A percentile compares a stretch with the other conserved stretches of the same genome.
phyloP scores from a whole-genome alignment of 2,329 filamentous ascomycete genomes.

The Aspergillus oerlinghausenensis region DNA sequence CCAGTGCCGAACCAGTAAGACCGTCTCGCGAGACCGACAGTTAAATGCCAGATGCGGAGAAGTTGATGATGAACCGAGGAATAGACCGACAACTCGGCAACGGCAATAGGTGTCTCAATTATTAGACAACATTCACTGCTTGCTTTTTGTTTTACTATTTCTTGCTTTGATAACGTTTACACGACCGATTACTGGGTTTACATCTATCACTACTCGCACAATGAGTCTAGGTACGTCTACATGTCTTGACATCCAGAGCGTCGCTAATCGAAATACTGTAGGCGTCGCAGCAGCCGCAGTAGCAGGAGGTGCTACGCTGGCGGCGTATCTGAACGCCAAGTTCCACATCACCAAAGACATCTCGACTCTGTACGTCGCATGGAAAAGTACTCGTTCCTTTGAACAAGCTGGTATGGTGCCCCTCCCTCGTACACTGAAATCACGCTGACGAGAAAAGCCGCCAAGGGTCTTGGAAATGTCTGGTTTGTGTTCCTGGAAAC shows the following conservation, averaged over 20 bases:
- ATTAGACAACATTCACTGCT: neutral
- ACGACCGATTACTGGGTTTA: neutral
- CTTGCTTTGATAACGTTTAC: neutral
- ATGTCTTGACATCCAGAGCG: neutral
- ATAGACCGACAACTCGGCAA: neutral
- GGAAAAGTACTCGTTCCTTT: slow-evolving; percentile 43
- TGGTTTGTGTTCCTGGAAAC: slow-evolving; percentile 64
- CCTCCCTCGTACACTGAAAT: neutral
- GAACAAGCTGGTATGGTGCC: slow-evolving; percentile 44
- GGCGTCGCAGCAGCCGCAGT: slow-evolving; percentile 23
- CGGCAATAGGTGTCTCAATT: neutral
- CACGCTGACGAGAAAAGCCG: slow-evolving; percentile 31
- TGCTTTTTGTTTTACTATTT: neutral
- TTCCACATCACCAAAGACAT: slow-evolving; percentile 63
- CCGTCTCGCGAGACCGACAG: neutral
- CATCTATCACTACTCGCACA: neutral
- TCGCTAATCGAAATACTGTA: neutral
- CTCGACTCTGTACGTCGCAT: slow-evolving; percentile 40
- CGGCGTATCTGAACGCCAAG: slow-evolving; percentile 56
- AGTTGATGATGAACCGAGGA: neutral
- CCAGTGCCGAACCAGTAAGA: neutral
- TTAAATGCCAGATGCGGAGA: neutral
- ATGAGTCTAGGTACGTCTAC: neutral
- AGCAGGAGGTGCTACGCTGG: slow-evolving; percentile 24
- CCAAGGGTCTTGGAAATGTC: slow-evolving; percentile 52